A percentile compares a stretch with the other conserved stretches of the same genome.
Conservation (phyloP, 352 stramenopile species). For the Phytophthora niederhauseri region DNA sequence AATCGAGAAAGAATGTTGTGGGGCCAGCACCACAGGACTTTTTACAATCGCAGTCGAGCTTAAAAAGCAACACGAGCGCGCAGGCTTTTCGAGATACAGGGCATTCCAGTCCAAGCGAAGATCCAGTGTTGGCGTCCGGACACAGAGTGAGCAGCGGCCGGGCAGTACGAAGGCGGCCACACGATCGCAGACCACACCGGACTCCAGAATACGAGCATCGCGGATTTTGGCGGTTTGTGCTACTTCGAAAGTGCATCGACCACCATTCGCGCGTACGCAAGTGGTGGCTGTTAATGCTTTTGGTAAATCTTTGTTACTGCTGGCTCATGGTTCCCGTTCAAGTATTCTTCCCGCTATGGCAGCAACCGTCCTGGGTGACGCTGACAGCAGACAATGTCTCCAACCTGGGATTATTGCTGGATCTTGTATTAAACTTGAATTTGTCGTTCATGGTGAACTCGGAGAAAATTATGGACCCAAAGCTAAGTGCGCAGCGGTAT, state of each 20-base stretch:
- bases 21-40: background rate
- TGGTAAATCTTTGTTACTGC: slow-evolving; percentile 39
- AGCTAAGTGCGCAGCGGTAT: slow-evolving; percentile 42
- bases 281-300: slow-evolving; percentile 48
- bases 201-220: background rate
- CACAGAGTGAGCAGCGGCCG: slow-evolving; percentile 1
- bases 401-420: slow-evolving; percentile 36
- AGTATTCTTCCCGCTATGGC: slow-evolving; percentile 46
- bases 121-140: background rate
- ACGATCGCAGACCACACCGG: background rate
- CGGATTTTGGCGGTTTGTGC: background rate
- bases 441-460: slow-evolving; percentile 49
- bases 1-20: slow-evolving; percentile 1
- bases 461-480: slow-evolving; percentile 57
- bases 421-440: slow-evolving; percentile 59
- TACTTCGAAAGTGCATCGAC: slow-evolving; percentile 36
- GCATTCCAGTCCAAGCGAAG: background rate
- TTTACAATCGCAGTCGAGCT: slow-evolving; percentile 1
- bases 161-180: background rate
- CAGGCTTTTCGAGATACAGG: slow-evolving; percentile 2
- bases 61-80: slow-evolving; percentile 1
- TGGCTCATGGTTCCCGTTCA: slow-evolving; percentile 57
- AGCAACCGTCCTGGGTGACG: slow-evolving; percentile 34
- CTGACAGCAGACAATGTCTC: slow-evolving; percentile 32
- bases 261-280: slow-evolving; percentile 41